Conservation (phyloP, 495 filamentous ascomycete genomes). For the Cercophora samala region DNA sequence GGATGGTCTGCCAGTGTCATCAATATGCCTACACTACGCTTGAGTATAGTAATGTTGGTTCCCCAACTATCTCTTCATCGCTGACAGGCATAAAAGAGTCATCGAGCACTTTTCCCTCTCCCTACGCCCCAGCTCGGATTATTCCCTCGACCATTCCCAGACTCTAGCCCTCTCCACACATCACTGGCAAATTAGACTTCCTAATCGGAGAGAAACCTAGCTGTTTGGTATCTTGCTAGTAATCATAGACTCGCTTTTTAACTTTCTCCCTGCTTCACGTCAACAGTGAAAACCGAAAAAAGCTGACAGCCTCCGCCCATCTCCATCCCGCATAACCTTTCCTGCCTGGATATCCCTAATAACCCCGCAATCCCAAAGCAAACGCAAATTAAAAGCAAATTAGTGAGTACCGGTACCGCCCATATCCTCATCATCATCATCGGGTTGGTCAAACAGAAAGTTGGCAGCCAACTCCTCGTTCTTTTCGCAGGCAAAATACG, state of each 20-base stretch:
- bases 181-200: not conserved
- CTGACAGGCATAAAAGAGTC: not conserved
- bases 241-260: not conserved
- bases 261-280: not conserved
- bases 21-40: not conserved
- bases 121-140: not conserved
- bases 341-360: not conserved
- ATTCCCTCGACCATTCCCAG: not conserved
- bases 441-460: slow-evolving; percentile 94
- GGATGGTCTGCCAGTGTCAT: not conserved
- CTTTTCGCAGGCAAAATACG: slow-evolving; percentile 99
- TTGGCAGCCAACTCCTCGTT: slow-evolving; percentile 98
- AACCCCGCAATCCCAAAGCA: not conserved
- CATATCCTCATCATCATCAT: slow-evolving; percentile 63
- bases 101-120: not conserved
- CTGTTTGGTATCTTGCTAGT: not conserved
- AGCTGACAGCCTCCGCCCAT: not conserved
- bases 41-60: not conserved
- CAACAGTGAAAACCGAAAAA: not conserved
- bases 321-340: not conserved
- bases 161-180: not conserved
- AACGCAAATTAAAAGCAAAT: not conserved
- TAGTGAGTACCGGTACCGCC: not conserved
- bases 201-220: not conserved
- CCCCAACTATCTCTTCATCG: not conserved